These are phyloP conservation scores for Polychytrium aggregatum DNA, from an alignment of 192 early-diverging fungal genomes.

Conservation along the genomic window DNA sequence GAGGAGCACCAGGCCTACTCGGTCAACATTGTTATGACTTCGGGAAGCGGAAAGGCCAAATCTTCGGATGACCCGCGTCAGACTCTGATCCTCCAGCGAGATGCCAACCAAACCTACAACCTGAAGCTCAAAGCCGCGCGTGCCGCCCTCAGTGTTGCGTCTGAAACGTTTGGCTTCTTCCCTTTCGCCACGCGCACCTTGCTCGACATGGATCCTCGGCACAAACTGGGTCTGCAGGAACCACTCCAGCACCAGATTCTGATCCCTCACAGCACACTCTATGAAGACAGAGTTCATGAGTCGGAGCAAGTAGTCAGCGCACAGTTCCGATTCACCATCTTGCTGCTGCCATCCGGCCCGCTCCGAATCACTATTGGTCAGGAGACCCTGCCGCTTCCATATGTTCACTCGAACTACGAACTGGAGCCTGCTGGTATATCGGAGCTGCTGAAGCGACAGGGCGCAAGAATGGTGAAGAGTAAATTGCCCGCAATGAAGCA, in stretches of 20 bases:
- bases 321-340: conserved; percentile 78
- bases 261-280: no score
- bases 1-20: conserved; percentile 76
- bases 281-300: conserved; percentile 68
- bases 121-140: conserved; percentile 83
- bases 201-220: conserved; percentile 61
- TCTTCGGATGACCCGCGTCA: conserved; percentile 46
- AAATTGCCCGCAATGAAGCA: conserved; percentile 6
- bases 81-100: conserved; percentile 74
- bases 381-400: conserved; percentile 46
- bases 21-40: conserved; percentile 77
- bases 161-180: conserved; percentile 65
- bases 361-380: conserved; percentile 52
- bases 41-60: conserved; percentile 53
- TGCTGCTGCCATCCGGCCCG: conserved; percentile 63
- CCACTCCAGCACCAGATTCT: conserved; percentile 68
- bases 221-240: conserved; percentile 75
- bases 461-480: conserved; percentile 15
- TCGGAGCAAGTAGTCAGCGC: conserved; percentile 58
- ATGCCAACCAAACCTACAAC: conserved; percentile 61
- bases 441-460: conserved; percentile 21
- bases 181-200: conserved; percentile 71
- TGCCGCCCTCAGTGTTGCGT: conserved; percentile 52
- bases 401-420: conserved; percentile 58
- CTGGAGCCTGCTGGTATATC: conserved; percentile 31